Evolutionary conservation across 495 filamentous ascomycete genomes (phyloP).

Genomic region (Apiosordaria backusii): DNA sequence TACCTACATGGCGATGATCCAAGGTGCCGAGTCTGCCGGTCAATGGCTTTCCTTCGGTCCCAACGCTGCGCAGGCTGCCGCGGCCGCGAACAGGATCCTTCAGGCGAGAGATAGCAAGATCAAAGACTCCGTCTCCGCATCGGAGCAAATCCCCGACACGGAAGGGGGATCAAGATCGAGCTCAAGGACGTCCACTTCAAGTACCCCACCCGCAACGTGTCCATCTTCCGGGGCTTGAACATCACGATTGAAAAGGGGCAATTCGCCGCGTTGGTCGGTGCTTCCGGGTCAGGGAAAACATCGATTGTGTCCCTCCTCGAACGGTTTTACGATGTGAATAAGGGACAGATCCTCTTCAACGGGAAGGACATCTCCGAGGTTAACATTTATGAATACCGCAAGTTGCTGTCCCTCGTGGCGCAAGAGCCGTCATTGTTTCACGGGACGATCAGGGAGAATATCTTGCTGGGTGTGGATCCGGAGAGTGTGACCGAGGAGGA

Average conservation of each 20-base stretch:
- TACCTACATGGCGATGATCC: constrained; percentile 48
- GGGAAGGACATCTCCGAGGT: constrained; percentile 45
- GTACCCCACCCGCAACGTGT: constrained; percentile 53
- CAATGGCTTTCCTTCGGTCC: constrained; percentile 48
- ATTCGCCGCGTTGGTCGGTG: constrained; percentile 66
- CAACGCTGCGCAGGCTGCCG: constrained; percentile 47
- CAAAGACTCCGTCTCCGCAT: constrained; percentile 18
- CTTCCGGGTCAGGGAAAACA: constrained; percentile 70
- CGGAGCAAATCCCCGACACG: constrained; percentile 33
- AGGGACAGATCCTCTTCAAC: constrained; percentile 53
- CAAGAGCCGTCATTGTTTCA: constrained; percentile 58
- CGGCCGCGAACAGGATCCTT: constrained; percentile 45
- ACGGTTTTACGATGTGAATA: constrained; percentile 56
- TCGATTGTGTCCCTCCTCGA: constrained; percentile 63
- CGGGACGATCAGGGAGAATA: constrained; percentile 59
- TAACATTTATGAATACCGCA: constrained; percentile 50
- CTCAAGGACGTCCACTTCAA: constrained; percentile 57
- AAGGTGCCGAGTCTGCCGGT: constrained; percentile 45
- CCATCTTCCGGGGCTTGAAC: constrained; percentile 51
- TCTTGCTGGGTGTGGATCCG: constrained; percentile 48
- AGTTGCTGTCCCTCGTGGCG: constrained; percentile 54
- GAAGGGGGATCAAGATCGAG: constrained; percentile 52
- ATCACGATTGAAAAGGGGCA: constrained; percentile 61
- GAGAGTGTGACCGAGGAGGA: constrained; percentile 45
- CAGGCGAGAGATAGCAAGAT: constrained; percentile 36